Evolutionary conservation across 2,329 filamentous ascomycete species (phyloP).

Genomic region (Arachnomyces sp.): DNA sequence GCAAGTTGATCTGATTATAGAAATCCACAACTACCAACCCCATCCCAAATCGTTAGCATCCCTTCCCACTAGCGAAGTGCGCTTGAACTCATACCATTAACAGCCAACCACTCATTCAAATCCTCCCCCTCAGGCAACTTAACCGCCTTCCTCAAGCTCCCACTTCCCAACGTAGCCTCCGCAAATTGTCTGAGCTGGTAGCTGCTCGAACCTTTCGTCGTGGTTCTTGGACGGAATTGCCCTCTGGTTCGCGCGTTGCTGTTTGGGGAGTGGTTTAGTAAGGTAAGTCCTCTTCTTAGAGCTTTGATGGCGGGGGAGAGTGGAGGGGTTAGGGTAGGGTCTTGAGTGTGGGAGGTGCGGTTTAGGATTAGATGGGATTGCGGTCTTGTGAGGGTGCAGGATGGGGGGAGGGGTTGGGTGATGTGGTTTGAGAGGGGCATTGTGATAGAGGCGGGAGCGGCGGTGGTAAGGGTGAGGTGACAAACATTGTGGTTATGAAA

Average conservation of each 20-base stretch:
- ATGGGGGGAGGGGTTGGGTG: slow-evolving; percentile 14
- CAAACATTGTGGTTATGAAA: slow-evolving; percentile 75
- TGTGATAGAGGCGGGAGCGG: no score
- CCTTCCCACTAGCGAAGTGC: background rate
- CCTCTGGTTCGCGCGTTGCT: slow-evolving; percentile 83
- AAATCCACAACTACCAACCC: slow-evolving; percentile 82
- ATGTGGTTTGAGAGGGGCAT: slow-evolving; percentile 20
- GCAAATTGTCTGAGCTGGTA: slow-evolving; percentile 97
- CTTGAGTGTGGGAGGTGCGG: slow-evolving; percentile 15
- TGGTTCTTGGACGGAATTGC: slow-evolving; percentile 80
- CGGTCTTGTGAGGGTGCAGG: slow-evolving; percentile 12
- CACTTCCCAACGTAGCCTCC: slow-evolving; percentile 89
- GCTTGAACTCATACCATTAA: slow-evolving; percentile 62
- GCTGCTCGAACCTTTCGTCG: slow-evolving; percentile 76
- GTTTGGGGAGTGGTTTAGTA: slow-evolving; percentile 29
- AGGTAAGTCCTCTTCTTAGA: slow-evolving; percentile 30
- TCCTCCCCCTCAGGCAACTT: slow-evolving; percentile 96
- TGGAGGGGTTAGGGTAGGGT: slow-evolving; percentile 23
- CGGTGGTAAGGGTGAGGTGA: slow-evolving; percentile 37
- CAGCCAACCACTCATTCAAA: slow-evolving; percentile 94
- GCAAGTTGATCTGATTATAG: slow-evolving; percentile 98
- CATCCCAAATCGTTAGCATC: slow-evolving; percentile 19
- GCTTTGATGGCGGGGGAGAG: slow-evolving; percentile 29
- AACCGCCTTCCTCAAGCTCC: slow-evolving; percentile 90
- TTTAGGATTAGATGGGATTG: slow-evolving; percentile 21